Base-by-base conservation (phyloP, 1,284 basidiomycete species). In the Fomitopsis pinicola region DNA sequence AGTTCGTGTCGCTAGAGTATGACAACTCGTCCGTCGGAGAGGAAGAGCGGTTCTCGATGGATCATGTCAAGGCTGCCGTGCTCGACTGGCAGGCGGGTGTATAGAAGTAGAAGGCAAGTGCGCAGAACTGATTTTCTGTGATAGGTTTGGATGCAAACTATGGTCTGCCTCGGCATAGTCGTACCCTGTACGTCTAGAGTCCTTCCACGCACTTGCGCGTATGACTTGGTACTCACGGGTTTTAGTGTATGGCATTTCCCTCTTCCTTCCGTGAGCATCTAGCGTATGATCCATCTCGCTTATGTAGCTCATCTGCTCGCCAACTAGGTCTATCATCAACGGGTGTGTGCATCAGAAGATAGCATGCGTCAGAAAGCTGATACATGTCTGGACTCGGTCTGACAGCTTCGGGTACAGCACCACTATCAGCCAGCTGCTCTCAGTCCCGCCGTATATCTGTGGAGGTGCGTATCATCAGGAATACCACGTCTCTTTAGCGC, bases 11-110 rank as follows among this genome's bases (percentile, higher is more conserved):
- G 4, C 30, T 48, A 86, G 85, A 86, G 68, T 86, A 83, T 60
- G 86, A 88, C 67, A 85, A 84, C 63, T 87, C 85, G 0, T 80
- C 80, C 2, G 86, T 87, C 0, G 86, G 85, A 1, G 88, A 89
- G 67, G 86, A 86, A 61, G 86, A 89, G 59, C 74, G 77, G 42
- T 87, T 87, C 63, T 76, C 79, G 15, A 62, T 77, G 59, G 74
- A 81, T 3, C 84, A 89, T 67, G 66, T 90, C 35, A 72, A 75
- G 69, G 76, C 80, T 22, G 85, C 85, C 0, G 66, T 89, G 30
- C 68, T 67, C 0, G 87, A 89, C 66, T 91, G 88, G 88, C 88
- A 91, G 73, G 77, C 85, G 30, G 8, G 14, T n/a, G 36, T 28
- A 28, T 33, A 26, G 19, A 1, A 19, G 26, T 28, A 26, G 1